Evolutionary conservation across 768 basidiomycete genomes (phyloP).

Genomic region (Podaxis carcinomalis): DNA sequence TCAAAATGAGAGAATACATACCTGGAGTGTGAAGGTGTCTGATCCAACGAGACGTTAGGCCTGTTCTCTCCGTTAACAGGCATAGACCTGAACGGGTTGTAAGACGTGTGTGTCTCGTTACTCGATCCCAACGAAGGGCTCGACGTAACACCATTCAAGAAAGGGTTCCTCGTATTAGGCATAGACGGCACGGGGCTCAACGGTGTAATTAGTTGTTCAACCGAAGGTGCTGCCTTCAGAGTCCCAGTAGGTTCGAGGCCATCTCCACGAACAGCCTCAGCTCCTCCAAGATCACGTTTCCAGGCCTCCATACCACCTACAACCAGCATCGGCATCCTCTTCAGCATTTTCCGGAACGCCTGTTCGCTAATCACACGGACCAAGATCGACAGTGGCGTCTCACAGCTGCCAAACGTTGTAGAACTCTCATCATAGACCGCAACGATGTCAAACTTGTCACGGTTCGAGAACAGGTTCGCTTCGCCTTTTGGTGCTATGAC

Average conservation of each 20-base stretch:
- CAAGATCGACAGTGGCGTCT: conserved; percentile 54
- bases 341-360: conserved; percentile 68
- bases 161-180: conserved; percentile 23
- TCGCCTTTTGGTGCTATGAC: conserved; percentile 68
- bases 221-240: conserved; percentile 16
- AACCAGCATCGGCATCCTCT: conserved; percentile 76
- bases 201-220: neutral
- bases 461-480: conserved; percentile 70
- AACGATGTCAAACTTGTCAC: conserved; percentile 86
- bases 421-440: conserved; percentile 78
- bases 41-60: conserved; percentile 36
- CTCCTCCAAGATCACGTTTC: conserved; percentile 53
- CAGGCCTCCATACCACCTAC: conserved; percentile 84
- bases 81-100: conserved; percentile 16
- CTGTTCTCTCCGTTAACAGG: conserved; percentile 21
- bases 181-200: neutral
- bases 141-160: conserved; percentile 12
- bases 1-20: conserved; percentile 16
- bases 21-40: conserved; percentile 38
- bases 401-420: conserved; percentile 41
- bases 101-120: neutral
- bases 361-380: conserved; percentile 67
- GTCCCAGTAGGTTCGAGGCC: neutral
- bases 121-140: neutral
- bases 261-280: conserved; percentile 21